A percentile compares a stretch with the other conserved stretches of the same genome.
phyloP scores from a whole-genome alignment of 352 stramenopile genomes.

The Pythium inflatum region DNA sequence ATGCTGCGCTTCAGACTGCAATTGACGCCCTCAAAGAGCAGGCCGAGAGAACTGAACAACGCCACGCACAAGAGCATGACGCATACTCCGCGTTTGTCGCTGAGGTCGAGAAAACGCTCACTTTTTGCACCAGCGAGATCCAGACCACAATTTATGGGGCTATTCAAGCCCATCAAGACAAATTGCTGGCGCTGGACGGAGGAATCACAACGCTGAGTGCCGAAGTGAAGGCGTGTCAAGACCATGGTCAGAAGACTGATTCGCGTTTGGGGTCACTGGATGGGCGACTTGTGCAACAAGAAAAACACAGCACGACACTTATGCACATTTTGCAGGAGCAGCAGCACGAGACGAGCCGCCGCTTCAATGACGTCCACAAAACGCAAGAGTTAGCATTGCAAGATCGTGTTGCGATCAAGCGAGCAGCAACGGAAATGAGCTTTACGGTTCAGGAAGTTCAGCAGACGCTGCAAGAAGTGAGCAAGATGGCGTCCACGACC shows the following conservation, averaged over 20 bases:
- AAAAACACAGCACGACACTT: conserved; percentile 51
- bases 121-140: conserved; percentile 37
- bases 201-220: conserved; percentile 36
- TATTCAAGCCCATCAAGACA: conserved; percentile 42
- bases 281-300: conserved; percentile 39
- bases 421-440: conserved; percentile 36
- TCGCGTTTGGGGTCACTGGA: conserved; percentile 45
- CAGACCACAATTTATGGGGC: conserved; percentile 27
- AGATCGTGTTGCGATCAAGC: conserved; percentile 50
- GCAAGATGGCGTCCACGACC: conserved; percentile 45
- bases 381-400: conserved; percentile 38
- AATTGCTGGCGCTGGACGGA: conserved; percentile 37
- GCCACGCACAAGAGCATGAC: conserved; percentile 26
- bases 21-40: conserved; percentile 35
- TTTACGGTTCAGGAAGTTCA: conserved; percentile 55
- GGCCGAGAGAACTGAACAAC: conserved; percentile 16
- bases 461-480: conserved; percentile 52
- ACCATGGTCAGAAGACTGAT: conserved; percentile 38
- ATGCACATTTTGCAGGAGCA: conserved; percentile 45
- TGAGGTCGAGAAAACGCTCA: conserved; percentile 41
- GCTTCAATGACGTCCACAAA: conserved; percentile 35
- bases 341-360: conserved; percentile 46
- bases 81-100: conserved; percentile 35
- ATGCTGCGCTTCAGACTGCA: conserved; percentile 31
- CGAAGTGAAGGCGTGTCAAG: conserved; percentile 40